Conservation (phyloP, 73 alveolate genomes). For the Strombidium stylifer region DNA sequence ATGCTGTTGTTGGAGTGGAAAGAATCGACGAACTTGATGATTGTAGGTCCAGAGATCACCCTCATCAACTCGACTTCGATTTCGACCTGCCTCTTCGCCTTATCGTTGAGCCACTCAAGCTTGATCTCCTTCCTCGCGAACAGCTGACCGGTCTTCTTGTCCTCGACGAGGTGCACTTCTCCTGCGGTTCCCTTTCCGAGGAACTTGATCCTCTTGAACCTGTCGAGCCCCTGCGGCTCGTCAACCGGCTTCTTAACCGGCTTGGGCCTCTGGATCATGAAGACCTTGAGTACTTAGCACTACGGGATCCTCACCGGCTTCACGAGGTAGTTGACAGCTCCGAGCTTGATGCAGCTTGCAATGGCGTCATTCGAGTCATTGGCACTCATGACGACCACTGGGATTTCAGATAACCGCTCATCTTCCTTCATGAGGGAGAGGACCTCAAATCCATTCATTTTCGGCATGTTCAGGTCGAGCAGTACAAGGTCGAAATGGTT, state of each 20-base stretch:
- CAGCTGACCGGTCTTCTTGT: slow-evolving; percentile 30
- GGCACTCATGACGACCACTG: slow-evolving; percentile 86
- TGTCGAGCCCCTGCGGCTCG: slow-evolving; percentile 20
- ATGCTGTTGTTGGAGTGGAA: slow-evolving; percentile 80
- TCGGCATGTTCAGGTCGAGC: slow-evolving; percentile 82
- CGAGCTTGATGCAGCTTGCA: slow-evolving; percentile 67
- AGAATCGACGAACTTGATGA: slow-evolving; percentile 90
- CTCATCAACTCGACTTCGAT: slow-evolving; percentile 89
- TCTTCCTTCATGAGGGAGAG: slow-evolving; percentile 68
- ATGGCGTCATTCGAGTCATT: slow-evolving; percentile 62
- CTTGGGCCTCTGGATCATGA: slow-evolving; percentile 30
- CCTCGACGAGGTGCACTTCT: slow-evolving; percentile 58
- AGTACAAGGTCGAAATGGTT: slow-evolving; percentile 72
- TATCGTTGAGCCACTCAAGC: slow-evolving; percentile 61
- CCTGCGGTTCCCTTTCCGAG: slow-evolving; percentile 91
- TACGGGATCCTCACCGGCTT: slow-evolving; percentile 77
- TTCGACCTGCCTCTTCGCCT: slow-evolving; percentile 78
- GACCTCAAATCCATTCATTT: slow-evolving; percentile 86
- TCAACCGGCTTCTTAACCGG: neutral
- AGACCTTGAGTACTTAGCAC: slow-evolving; percentile 30
- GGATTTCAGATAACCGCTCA: slow-evolving; percentile 61
- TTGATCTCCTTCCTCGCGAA: slow-evolving; percentile 63
- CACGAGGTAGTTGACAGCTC: slow-evolving; percentile 82
- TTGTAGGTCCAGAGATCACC: slow-evolving; percentile 92
- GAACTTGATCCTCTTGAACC: slow-evolving; percentile 16